Evolutionary conservation across 805 yeast species (phyloP).

Genomic region (Candida ovalis): DNA sequence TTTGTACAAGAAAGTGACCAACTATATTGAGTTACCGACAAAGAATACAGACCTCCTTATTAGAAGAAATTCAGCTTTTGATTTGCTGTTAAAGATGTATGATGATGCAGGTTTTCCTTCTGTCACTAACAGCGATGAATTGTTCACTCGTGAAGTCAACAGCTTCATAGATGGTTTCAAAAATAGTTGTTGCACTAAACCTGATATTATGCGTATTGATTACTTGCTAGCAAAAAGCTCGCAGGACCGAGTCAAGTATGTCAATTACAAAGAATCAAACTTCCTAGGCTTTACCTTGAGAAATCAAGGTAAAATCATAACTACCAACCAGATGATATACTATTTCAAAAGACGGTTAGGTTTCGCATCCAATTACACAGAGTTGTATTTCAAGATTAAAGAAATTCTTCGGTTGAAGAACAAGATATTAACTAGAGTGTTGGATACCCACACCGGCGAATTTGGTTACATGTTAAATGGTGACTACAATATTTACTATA

Average conservation of each 20-base stretch:
- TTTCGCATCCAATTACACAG: conserved; percentile 6
- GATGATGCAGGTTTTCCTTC: conserved; percentile 6
- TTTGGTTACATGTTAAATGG: conserved; percentile 15
- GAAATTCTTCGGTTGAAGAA: conserved; percentile 11
- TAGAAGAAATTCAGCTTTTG: conserved; percentile 14
- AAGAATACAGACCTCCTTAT: neutral
- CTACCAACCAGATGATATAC: conserved; percentile 13
- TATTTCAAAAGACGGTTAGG: conserved; percentile 9
- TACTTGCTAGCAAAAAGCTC: conserved; percentile 4
- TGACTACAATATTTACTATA: conserved; percentile 4
- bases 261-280: conserved; percentile 3
- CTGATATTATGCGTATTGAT: conserved; percentile 12
- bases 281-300: conserved; percentile 1
- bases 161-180: conserved; percentile 5
- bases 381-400: conserved; percentile 11
- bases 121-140: neutral
- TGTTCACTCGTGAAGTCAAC: conserved; percentile 1
- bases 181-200: conserved; percentile 1
- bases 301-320: conserved; percentile 9
- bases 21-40: conserved; percentile 4
- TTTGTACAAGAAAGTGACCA: conserved; percentile 5
- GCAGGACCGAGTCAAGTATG: conserved; percentile 1
- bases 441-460: conserved; percentile 14
- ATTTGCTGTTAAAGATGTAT: conserved; percentile 7
- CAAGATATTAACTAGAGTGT: conserved; percentile 6